Evolutionary conservation across 345 rosid species (phyloP).

Genomic region (Erucastrum elatum): DNA sequence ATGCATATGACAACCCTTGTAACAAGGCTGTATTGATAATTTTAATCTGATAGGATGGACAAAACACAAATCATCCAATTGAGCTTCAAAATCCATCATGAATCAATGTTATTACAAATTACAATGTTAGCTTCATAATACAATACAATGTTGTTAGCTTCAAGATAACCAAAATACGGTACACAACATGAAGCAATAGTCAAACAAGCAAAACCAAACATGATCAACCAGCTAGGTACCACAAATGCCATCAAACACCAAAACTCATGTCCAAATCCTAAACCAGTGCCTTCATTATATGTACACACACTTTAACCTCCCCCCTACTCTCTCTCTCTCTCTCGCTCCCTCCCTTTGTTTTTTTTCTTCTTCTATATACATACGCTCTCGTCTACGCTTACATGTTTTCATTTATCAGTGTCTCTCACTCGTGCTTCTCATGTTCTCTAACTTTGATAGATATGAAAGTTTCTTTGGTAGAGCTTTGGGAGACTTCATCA

Average conservation of each 20-base stretch:
- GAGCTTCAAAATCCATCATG: slow-evolving; percentile 5
- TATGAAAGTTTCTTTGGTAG: slow-evolving; percentile 57
- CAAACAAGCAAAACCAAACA: slow-evolving; percentile 32
- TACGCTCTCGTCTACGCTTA: slow-evolving; percentile 13
- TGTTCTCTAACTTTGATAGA: slow-evolving; percentile 71
- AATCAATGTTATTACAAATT: slow-evolving; percentile 24
- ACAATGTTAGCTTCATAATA: not conserved
- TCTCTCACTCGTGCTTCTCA: slow-evolving; percentile 66
- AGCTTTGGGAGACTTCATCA: slow-evolving; percentile 39
- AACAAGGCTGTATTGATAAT: no score
- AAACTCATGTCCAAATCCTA: slow-evolving; percentile 33
- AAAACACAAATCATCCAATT: not conserved
- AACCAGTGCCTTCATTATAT: slow-evolving; percentile 32
- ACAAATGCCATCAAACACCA: slow-evolving; percentile 31
- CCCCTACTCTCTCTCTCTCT: not conserved
- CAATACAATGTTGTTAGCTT: slow-evolving; percentile 10
- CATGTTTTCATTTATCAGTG: slow-evolving; percentile 38
- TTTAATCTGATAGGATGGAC: not conserved
- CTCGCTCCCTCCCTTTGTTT: not conserved
- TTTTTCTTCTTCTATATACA: not conserved
- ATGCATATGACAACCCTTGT: no score
- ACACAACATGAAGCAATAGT: slow-evolving; percentile 31
- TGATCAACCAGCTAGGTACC: slow-evolving; percentile 20
- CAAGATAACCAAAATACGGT: not conserved
- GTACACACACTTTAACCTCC: slow-evolving; percentile 22